These are phyloP conservation scores for Paramecium biaurelia DNA, from an alignment of 73 alveolate genomes.

Conservation along the genomic window DNA sequence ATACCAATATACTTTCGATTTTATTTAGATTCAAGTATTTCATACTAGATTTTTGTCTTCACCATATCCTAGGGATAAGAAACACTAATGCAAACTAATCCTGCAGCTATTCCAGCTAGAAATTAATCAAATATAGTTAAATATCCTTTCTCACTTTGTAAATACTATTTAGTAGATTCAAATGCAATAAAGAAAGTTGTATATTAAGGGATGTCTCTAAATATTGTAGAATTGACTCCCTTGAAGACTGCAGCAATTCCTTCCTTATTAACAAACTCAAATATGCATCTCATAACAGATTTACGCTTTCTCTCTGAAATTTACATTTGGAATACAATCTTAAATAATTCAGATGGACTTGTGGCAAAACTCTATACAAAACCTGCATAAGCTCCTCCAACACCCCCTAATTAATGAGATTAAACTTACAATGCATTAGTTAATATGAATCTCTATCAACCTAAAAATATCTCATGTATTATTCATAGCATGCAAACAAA, in stretches of 20 bases:
- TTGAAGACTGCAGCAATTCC: slow-evolving; percentile 8
- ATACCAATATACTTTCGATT: neutral
- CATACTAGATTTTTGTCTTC: neutral
- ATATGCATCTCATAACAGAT: neutral
- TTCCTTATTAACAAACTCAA: neutral
- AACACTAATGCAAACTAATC: neutral
- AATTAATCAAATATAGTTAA: neutral
- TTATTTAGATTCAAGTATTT: neutral
- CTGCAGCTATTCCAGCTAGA: neutral
- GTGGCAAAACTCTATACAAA: neutral
- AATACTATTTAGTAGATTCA: neutral
- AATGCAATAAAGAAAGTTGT: neutral
- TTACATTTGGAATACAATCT: neutral
- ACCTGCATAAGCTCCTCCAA: slow-evolving; percentile 45
- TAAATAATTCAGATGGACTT: slow-evolving; percentile 7
- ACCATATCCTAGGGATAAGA: slow-evolving; percentile 14
- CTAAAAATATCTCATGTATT: neutral
- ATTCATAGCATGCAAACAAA: neutral
- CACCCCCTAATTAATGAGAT: neutral
- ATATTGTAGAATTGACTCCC: neutral
- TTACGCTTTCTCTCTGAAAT: neutral
- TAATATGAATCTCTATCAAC: neutral
- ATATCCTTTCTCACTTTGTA: neutral
- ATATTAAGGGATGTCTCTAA: slow-evolving; percentile 30
- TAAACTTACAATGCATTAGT: neutral